Conservation (phyloP, 257 asterid genomes). For the Galeopsis tetrahit region DNA sequence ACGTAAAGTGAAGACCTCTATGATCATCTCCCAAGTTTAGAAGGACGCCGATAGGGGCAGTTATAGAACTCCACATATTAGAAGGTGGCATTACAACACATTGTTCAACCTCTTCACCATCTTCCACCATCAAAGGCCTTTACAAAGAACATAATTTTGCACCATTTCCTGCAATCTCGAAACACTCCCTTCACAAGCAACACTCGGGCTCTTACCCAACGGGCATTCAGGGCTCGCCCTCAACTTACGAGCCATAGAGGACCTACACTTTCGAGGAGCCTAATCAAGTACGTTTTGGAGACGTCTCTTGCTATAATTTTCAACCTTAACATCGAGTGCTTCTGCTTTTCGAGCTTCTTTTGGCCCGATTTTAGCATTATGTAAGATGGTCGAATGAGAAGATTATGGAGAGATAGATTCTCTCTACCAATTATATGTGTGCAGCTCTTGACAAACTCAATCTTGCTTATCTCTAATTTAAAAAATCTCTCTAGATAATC, state of each 20-base stretch:
- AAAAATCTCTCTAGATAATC: too few relatives aligned
- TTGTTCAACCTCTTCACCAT: conserved; percentile 95
- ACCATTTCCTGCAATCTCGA: conserved; percentile 59
- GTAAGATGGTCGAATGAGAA: too few relatives aligned
- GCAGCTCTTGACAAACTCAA: too few relatives aligned
- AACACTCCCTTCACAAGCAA: conserved; percentile 54
- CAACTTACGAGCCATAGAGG: conserved; percentile 61
- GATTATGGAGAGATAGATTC: too few relatives aligned
- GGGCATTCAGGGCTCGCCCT: conserved; percentile 85
- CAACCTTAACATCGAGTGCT: background rate
- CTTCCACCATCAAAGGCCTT: conserved; percentile 60
- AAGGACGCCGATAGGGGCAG: conserved; percentile 78
- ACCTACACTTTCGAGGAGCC: conserved; percentile 61
- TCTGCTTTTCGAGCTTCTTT: too few relatives aligned
- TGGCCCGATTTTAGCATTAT: too few relatives aligned
- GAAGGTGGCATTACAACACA: conserved; percentile 45
- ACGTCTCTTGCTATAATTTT: conserved; percentile 48
- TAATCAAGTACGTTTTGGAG: conserved; percentile 53
- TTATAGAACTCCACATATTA: conserved; percentile 56
- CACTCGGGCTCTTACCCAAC: conserved; percentile 68
- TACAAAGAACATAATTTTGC: conserved; percentile 68
- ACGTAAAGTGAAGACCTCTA: conserved; percentile 40
- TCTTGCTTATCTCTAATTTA: too few relatives aligned
- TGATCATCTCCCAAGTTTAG: conserved; percentile 33
- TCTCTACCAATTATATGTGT: too few relatives aligned